Percentiles rank a stretch among this genome's conserved stretches.
phyloP scores from a whole-genome alignment of 176 grass and related monocot species.

The Calamus simplicifolius region DNA sequence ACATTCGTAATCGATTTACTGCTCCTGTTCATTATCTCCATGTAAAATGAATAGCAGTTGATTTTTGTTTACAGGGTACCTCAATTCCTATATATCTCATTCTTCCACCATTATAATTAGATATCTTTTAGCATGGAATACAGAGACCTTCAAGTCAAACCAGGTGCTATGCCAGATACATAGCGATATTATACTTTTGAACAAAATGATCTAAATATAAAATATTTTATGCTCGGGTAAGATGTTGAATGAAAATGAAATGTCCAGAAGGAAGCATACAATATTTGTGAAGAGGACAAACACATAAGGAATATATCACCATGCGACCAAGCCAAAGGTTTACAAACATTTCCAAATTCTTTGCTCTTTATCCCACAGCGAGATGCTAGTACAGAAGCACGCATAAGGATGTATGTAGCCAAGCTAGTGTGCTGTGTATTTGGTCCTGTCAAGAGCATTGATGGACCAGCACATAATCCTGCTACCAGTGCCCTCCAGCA shows the following conservation, averaged over 20 bases:
- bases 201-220: too few relatives aligned
- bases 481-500: conserved; percentile 86
- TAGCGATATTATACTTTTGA: too few relatives aligned
- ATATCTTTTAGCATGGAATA: too few relatives aligned
- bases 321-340: conserved; percentile 92
- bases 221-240: too few relatives aligned
- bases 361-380: conserved; percentile 94
- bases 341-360: conserved; percentile 80
- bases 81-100: too few relatives aligned
- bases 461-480: conserved; percentile 84
- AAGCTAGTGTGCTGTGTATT: conserved; percentile 89
- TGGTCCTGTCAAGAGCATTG: conserved; percentile 85
- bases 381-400: conserved; percentile 72
- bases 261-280: conserved; percentile 47
- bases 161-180: too few relatives aligned
- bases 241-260: conserved; percentile 2
- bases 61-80: too few relatives aligned
- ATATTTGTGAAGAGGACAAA: conserved; percentile 84
- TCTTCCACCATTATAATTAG: too few relatives aligned
- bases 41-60: too few relatives aligned
- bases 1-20: too few relatives aligned
- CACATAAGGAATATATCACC: conserved; percentile 99
- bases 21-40: too few relatives aligned
- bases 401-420: conserved; percentile 93
- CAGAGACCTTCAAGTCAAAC: too few relatives aligned